Conservation (phyloP, 2,329 filamentous ascomycete species). For the Lachnellula cervina region DNA sequence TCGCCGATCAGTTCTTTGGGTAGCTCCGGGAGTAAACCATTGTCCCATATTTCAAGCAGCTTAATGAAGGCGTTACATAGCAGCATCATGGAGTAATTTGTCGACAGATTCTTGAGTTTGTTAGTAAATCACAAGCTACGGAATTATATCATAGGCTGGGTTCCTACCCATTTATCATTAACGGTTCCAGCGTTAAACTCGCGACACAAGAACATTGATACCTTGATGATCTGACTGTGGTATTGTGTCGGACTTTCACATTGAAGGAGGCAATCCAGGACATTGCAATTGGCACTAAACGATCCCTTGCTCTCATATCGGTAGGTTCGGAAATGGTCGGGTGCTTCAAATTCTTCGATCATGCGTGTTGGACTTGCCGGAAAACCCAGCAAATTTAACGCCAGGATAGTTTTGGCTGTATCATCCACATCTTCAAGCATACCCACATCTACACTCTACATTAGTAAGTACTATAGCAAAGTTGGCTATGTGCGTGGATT, state of each 20-base stretch:
- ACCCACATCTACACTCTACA: background rate
- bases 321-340: constrained; percentile 2
- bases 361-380: background rate
- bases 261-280: background rate
- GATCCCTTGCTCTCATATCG: background rate
- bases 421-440: background rate
- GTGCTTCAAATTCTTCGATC: background rate
- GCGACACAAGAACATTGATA: background rate
- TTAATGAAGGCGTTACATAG: background rate
- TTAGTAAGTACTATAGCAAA: background rate
- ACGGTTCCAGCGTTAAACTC: background rate
- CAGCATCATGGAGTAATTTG: background rate
- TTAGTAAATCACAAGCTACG: background rate
- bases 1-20: background rate
- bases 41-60: background rate
- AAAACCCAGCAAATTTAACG: background rate
- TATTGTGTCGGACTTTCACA: background rate
- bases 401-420: background rate
- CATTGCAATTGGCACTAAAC: background rate
- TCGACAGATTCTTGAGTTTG: background rate
- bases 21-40: background rate
- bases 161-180: background rate
- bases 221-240: background rate
- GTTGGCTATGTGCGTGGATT: background rate
- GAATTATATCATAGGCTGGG: background rate